Conservation (phyloP, 164 flowering plant genomes). For the Echeveria elegans region DNA sequence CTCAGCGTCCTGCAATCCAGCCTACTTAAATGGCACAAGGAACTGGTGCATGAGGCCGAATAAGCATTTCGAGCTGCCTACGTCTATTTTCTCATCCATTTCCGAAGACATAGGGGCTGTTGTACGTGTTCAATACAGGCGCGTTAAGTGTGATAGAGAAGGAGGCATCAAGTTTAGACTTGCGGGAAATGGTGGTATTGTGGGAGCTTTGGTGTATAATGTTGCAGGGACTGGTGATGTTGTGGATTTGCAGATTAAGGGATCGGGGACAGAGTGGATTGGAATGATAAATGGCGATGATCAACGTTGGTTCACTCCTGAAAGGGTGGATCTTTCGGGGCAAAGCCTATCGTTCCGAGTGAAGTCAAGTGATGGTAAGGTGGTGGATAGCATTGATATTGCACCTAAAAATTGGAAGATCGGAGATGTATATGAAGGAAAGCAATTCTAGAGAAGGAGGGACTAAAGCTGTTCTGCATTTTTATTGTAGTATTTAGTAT, state of each 20-base stretch:
- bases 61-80: background rate
- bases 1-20: background rate
- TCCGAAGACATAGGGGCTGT: background rate
- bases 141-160: background rate
- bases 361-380: too few relatives aligned
- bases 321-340: background rate
- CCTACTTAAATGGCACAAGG: background rate
- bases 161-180: background rate
- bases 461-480: too few relatives aligned
- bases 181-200: background rate
- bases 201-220: conserved; percentile 3
- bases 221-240: conserved; percentile 4
- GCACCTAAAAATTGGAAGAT: too few relatives aligned
- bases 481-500: too few relatives aligned
- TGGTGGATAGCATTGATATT: too few relatives aligned
- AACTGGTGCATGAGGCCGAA: background rate
- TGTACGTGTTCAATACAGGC: conserved; percentile 3
- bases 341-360: background rate
- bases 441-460: too few relatives aligned
- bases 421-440: too few relatives aligned
- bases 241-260: conserved; percentile 4
- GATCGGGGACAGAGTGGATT: background rate
- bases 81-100: conserved; percentile 2
- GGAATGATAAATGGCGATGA: conserved; percentile 5
- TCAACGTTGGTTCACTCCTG: conserved; percentile 3